Evolutionary conservation across 225 moss, liverwort and hornwort genomes (phyloP).

Genomic region (Pseudisothecium myosuroides): DNA sequence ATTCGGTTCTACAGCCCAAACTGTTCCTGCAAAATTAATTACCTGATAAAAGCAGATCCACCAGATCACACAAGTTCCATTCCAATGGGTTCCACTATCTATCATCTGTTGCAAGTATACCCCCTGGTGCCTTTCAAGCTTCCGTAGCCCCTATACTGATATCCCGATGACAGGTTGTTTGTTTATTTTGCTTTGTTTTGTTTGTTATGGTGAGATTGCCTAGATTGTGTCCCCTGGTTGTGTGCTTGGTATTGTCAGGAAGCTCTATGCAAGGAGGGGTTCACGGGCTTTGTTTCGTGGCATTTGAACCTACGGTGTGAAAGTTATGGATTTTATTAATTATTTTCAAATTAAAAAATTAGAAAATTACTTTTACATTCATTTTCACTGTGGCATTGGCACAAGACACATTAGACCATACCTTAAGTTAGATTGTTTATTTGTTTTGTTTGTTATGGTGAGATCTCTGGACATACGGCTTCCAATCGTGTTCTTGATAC

Average conservation of each 20-base stretch:
- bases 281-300: neutral
- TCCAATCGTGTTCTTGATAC: too few relatives aligned
- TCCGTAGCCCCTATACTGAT: neutral
- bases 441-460: too few relatives aligned
- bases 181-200: neutral
- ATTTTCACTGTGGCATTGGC: too few relatives aligned
- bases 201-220: neutral
- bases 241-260: neutral
- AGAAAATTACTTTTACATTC: too few relatives aligned
- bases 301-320: too few relatives aligned
- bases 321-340: too few relatives aligned
- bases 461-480: too few relatives aligned
- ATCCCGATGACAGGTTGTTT: neutral
- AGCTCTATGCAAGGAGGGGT: rapidly evolving
- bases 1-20: neutral
- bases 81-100: neutral
- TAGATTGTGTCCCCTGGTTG: neutral
- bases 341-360: too few relatives aligned
- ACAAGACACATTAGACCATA: too few relatives aligned
- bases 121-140: neutral
- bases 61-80: neutral
- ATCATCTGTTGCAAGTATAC: neutral
- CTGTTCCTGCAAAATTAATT: neutral
- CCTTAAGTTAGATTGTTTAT: too few relatives aligned
- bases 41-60: neutral